Percentiles rank a stretch among this genome's conserved stretches.
These are phyloP conservation scores for Chlamydomonas sp. DNA, from an alignment of 139 green algal genomes.

Conservation along the genomic window DNA sequence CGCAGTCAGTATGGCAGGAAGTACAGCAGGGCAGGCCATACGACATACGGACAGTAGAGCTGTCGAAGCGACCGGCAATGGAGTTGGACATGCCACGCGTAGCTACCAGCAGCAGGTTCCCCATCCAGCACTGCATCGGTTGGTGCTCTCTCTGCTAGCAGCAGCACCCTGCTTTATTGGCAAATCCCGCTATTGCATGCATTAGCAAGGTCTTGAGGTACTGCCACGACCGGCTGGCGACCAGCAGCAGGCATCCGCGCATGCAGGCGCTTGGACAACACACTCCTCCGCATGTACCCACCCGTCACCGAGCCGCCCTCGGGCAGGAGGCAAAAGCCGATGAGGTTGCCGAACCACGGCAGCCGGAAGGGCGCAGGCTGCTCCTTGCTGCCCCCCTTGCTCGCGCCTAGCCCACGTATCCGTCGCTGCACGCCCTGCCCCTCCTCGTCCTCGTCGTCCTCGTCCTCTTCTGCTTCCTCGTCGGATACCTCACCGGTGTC, in stretches of 20 bases:
- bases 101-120: no score
- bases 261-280: neutral
- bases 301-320: conserved; percentile 10
- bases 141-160: no score
- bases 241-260: neutral
- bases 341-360: conserved; percentile 78
- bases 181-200: no score
- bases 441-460: conserved; percentile 1
- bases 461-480: neutral
- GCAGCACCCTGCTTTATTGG: no score
- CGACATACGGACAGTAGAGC: no score
- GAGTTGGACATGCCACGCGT: no score
- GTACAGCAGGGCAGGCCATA: no score
- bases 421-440: neutral
- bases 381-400: neutral
- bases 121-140: no score
- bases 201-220: no score
- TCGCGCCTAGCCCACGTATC: neutral
- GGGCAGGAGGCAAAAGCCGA: conserved; percentile 38
- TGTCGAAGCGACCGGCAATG: no score
- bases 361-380: conserved; percentile 28
- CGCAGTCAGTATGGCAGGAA: neutral
- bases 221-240: neutral
- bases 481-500: neutral
- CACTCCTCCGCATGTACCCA: neutral